Conservation (phyloP, 441 rosid species). For the Pelargonium australe region DNA sequence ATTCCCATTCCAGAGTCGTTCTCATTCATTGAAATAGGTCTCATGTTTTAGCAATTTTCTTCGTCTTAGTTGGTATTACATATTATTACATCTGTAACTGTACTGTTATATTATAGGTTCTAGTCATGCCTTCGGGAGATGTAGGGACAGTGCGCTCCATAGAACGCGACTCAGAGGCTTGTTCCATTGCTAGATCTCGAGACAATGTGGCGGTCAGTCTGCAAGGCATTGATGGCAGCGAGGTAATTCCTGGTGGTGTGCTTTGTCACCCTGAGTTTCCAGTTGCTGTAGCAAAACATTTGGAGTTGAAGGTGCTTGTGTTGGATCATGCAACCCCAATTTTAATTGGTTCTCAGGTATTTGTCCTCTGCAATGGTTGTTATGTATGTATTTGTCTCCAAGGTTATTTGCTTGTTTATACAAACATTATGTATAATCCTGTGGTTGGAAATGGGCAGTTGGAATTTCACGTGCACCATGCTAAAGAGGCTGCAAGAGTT, state of each 20-base stretch:
- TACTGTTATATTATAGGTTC: constrained; percentile 39
- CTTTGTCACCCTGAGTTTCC: constrained; percentile 90
- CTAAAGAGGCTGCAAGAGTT: constrained; percentile 78
- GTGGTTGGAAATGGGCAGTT: constrained; percentile 36
- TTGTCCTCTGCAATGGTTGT: background rate
- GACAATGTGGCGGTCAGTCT: constrained; percentile 70
- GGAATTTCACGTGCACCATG: constrained; percentile 90
- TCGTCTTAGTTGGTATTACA: background rate
- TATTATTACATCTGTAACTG: too few relatives aligned
- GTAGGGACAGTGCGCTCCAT: constrained; percentile 72
- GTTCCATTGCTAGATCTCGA: constrained; percentile 78
- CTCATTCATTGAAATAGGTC: constrained; percentile 1
- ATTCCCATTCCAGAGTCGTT: too few relatives aligned
- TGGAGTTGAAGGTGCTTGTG: constrained; percentile 69
- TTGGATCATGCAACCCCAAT: constrained; percentile 75
- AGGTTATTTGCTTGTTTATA: background rate
- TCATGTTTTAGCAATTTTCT: constrained; percentile 5
- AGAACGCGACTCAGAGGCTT: constrained; percentile 64
- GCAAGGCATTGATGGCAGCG: constrained; percentile 62
- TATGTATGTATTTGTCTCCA: background rate
- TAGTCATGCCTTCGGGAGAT: constrained; percentile 77
- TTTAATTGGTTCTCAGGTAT: constrained; percentile 85
- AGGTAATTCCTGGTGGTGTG: constrained; percentile 76
- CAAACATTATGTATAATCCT: constrained; percentile 16
- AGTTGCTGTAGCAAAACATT: constrained; percentile 54